Percentiles rank a stretch among this genome's conserved stretches.
These are phyloP conservation scores for Fraxinus dipetala DNA, from an alignment of 305 asterid genomes.

Conservation along the genomic window DNA sequence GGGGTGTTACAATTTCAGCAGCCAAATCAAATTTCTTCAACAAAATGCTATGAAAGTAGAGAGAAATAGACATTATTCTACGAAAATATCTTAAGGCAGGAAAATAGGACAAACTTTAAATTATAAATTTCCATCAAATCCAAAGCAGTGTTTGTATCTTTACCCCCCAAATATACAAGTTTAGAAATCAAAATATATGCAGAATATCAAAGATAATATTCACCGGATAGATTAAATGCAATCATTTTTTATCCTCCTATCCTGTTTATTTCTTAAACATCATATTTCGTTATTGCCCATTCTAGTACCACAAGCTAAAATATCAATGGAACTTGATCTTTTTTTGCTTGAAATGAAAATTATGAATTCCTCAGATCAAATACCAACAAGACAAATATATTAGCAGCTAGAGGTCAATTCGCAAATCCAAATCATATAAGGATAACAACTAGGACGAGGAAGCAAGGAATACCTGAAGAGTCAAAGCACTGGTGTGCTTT, in stretches of 20 bases:
- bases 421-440: not conserved
- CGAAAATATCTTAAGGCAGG: not conserved
- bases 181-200: not conserved
- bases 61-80: not conserved
- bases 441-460: not conserved
- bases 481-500: conserved; percentile 91
- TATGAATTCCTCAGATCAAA: not conserved
- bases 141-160: not conserved
- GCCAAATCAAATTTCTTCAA: not conserved
- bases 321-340: not conserved
- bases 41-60: not conserved
- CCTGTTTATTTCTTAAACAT: not conserved
- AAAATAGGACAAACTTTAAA: conserved; percentile 1
- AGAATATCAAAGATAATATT: not conserved
- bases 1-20: no score
- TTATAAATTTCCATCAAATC: not conserved
- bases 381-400: not conserved
- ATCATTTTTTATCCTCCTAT: not conserved
- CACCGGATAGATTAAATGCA: not conserved
- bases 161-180: conserved; percentile 8
- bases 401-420: not conserved
- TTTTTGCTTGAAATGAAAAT: not conserved
- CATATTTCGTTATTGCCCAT: not conserved
- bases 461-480: conserved; percentile 73
- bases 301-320: not conserved